These are phyloP conservation scores for Neofusicoccum laricinum DNA, from an alignment of 2,329 filamentous ascomycete genomes.

Conservation along the genomic window DNA sequence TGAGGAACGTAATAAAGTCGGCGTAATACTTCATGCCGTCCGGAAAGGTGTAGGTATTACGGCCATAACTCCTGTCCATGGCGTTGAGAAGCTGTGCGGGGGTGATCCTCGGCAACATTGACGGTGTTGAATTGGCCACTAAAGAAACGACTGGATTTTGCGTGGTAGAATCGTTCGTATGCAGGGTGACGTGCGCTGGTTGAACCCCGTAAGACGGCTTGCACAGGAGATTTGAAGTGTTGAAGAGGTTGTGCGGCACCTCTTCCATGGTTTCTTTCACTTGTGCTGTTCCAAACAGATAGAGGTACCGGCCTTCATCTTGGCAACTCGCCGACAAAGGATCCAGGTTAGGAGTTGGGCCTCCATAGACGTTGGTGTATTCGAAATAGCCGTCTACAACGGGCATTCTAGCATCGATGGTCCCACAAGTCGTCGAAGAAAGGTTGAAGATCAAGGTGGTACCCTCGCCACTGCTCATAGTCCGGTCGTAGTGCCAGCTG, in stretches of 20 bases:
- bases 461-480: background rate
- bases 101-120: background rate
- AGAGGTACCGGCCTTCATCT: background rate
- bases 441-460: background rate
- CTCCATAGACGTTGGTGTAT: background rate
- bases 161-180: background rate
- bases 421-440: background rate
- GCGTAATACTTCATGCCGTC: background rate
- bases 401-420: background rate
- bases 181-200: background rate
- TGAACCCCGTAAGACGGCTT: background rate
- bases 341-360: background rate
- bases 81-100: background rate
- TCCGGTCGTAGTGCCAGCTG: background rate
- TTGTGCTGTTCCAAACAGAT: background rate
- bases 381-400: background rate
- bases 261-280: background rate
- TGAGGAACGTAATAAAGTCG: background rate
- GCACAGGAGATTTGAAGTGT: background rate
- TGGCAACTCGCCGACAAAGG: too few species aligned
- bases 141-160: background rate
- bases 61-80: background rate
- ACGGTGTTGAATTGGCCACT: background rate
- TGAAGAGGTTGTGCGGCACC: background rate
- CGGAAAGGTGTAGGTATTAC: background rate